A percentile compares a stretch with the other conserved stretches of the same genome.
Conservation (phyloP, 2,329 filamentous ascomycete species). For the Tolypocladium tundrense region DNA sequence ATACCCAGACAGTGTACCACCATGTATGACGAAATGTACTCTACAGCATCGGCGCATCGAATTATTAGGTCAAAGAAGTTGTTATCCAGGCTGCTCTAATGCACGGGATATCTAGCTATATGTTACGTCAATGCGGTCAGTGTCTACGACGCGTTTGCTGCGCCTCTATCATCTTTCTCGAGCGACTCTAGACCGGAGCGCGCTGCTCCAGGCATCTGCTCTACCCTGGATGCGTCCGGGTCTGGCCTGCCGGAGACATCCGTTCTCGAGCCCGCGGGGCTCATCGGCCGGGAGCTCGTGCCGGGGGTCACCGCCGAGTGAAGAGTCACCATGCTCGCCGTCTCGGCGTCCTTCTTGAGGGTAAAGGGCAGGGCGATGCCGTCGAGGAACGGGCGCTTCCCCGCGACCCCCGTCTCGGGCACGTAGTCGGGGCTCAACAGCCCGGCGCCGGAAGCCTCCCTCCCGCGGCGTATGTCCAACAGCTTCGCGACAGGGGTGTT, state of each 20-base stretch:
- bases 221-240: slow-evolving; percentile 1
- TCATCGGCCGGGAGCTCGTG: slow-evolving; percentile 23
- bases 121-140: not conserved
- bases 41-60: not conserved
- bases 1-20: slow-evolving; percentile 20
- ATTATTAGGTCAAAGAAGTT: not conserved
- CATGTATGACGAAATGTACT: slow-evolving; percentile 18
- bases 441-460: slow-evolving; percentile 27
- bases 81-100: not conserved
- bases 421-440: slow-evolving; percentile 32
- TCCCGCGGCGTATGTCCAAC: slow-evolving; percentile 29
- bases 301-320: slow-evolving; percentile 27
- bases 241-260: slow-evolving; percentile 1
- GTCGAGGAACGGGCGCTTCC: slow-evolving; percentile 55
- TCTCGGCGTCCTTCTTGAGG: slow-evolving; percentile 51
- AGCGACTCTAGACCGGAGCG: slow-evolving; percentile 40
- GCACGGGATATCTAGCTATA: slow-evolving; percentile 6
- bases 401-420: slow-evolving; percentile 39
- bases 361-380: slow-evolving; percentile 67
- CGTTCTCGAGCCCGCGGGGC: slow-evolving; percentile 7
- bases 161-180: not conserved
- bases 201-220: slow-evolving; percentile 4
- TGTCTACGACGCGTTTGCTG: not conserved
- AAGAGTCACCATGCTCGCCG: slow-evolving; percentile 62
- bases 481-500: slow-evolving; percentile 33